Evolutionary conservation across 306 rosid species (phyloP), one percentile per base, ranked within the genome.

Genomic region (Corylus americana): DNA sequence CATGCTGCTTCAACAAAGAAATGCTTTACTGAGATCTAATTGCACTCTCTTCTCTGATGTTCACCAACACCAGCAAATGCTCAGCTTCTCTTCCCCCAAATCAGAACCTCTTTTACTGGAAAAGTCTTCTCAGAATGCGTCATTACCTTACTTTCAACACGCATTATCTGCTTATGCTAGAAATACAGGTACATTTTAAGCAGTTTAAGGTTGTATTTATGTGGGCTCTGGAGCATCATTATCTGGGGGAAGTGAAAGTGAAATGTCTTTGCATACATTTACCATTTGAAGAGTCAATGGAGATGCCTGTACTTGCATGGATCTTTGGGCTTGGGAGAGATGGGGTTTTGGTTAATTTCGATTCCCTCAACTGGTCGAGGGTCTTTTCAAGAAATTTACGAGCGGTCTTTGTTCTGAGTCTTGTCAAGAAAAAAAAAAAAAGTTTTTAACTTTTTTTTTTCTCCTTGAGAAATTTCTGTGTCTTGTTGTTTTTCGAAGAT

Each of bases 61-160:
- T 5, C 90, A 89, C 47, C 86, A 85, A 37, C 79, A 75, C 4
- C 85, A 85, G 63, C 94, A 91, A 83, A 87, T 93, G 91, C 87
- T 95, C 55, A 91, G 96, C 80, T 95, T 95, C 77, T 88, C 97
- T 75, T 83, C 92, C 51, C 90, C 94, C 51, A 95, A 91, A 80
- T 55, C 93, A 20, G 97, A 95, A 1, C 0, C 89, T 76, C 74
- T 79, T 3, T n/a, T 81, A 25, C 48, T 35, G 35, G 91, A 88
- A 0, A 89, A 71, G 54, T 39, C 20, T 54, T 75, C 74, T 72
- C 90, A 76, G 8, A 84, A 80, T 78, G 77, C 74, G n/a, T 17
- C 88, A 42, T 57, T 82, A 78, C 78, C 89, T 50, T 78, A 71
- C 78, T 77, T 61, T 55, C 78, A 80, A 62, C 83, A 68, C 75